Conservation (phyloP, 345 rosid genomes). For the Reutealis trisperma region DNA sequence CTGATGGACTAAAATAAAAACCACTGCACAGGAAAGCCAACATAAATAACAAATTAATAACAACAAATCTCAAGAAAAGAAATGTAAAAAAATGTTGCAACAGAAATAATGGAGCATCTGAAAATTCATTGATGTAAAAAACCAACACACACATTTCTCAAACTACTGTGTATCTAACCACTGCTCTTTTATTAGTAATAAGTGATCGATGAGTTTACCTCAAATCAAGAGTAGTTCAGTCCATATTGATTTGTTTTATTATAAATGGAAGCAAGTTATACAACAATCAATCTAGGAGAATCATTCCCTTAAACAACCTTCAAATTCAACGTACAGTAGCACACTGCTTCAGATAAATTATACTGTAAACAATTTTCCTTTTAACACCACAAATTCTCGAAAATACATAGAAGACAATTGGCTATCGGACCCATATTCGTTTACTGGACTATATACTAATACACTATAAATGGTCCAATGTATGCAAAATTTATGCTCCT, state of each 20-base stretch:
- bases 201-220: not conserved
- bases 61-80: not conserved
- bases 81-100: not conserved
- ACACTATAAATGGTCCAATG: no score
- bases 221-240: not conserved
- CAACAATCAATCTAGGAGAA: not conserved
- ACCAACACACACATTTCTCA: not conserved
- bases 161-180: not conserved
- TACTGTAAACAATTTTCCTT: no score
- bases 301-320: not conserved
- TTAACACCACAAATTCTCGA: not conserved
- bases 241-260: not conserved
- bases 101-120: not conserved
- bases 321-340: not conserved
- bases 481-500: not conserved
- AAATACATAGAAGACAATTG: not conserved
- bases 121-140: not conserved
- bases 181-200: no score
- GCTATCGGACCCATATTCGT: not conserved
- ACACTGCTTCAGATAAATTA: not conserved
- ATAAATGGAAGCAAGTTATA: not conserved
- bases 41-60: not conserved
- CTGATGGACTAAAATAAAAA: slow-evolving; percentile 61
- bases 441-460: not conserved
- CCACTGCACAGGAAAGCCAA: slow-evolving; percentile 48